Evolutionary conservation across 305 asterid species (phyloP).

Genomic region (Coffea humblotiana): DNA sequence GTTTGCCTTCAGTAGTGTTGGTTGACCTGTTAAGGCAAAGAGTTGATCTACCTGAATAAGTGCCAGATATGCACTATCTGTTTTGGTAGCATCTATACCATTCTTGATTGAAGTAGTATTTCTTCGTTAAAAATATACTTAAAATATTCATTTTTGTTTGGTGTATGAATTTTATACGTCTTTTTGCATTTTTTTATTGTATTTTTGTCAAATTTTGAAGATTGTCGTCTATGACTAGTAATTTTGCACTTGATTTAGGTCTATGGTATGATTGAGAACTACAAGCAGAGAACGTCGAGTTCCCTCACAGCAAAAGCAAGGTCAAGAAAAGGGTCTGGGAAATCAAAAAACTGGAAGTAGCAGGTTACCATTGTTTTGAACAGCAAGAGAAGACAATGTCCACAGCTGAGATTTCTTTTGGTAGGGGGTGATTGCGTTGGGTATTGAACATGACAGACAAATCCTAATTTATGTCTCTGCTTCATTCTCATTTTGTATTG

Average conservation of each 20-base stretch:
- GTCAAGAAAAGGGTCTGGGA: conserved; percentile 22
- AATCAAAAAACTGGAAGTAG: conserved; percentile 2
- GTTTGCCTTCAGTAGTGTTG: neutral
- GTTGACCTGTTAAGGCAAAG: no score
- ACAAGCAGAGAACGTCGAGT: conserved; percentile 50
- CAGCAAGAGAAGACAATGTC: neutral
- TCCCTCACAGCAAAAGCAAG: conserved; percentile 39
- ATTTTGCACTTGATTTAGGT: conserved; percentile 53
- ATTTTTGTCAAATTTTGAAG: neutral
- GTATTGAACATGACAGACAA: neutral
- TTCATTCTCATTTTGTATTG: neutral
- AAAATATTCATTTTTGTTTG: neutral
- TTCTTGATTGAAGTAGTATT: neutral
- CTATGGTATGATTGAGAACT: conserved; percentile 68
- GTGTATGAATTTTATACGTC: neutral
- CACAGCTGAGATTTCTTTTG: neutral
- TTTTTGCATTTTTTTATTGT: neutral
- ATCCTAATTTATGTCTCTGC: neutral
- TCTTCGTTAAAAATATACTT: neutral
- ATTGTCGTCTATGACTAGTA: neutral
- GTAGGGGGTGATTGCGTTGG: neutral
- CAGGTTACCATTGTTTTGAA: neutral
- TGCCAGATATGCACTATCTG: no score
- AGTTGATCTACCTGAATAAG: no score
- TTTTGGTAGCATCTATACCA: no score